Base-by-base conservation (phyloP, 306 rosid genomes). In the Chamaecrista fasciculata region DNA sequence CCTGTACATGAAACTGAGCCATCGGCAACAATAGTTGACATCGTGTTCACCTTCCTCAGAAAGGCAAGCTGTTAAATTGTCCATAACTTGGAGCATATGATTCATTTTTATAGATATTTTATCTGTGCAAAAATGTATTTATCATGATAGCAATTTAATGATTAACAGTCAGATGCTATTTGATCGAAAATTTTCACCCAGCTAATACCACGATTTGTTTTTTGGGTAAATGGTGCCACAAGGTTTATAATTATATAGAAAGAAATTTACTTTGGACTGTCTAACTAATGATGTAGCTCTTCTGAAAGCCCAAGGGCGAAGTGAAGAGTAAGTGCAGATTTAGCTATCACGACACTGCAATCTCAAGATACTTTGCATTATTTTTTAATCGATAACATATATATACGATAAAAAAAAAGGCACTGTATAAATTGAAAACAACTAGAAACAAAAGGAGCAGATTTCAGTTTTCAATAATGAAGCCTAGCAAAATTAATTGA, bases 1-100 rank as follows among this genome's bases (percentile, higher is more conserved):
- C 51, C 80, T 94, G 92, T 94, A 85, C 86, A 90, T 94, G 99
- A 94, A 85, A 76, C 76, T 94, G 68, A 91, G 95, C 74, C 79
- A 18, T 29, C 78, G 96, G 76, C 75, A 70, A 81, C 71, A 71
- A 69, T 78, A 79, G 74, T 66, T 76, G 0, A 65, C 79, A 53
- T 62, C 57, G 39, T 61, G 40, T 76, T 61, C 81, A 10, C 40
- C 81, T 15, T 79, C 81, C 24, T 25, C 71, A 9, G 14, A 55
- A 26, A 64, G 78, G 48, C 70, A 21, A 75, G 59, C 66, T 69
- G 78, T 67, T 55, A 67, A 43, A 52, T 69, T 72, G 53, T 31
- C 23, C 59, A 69, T 43, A 18, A 20, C 40, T 47, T 59, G 34
- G 31, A 48, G 31, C 63, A 4, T 49, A 34, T 73, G 11, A 46